phyloP scores from a whole-genome alignment of 345 rosid species.

The Raphanus sativus region DNA sequence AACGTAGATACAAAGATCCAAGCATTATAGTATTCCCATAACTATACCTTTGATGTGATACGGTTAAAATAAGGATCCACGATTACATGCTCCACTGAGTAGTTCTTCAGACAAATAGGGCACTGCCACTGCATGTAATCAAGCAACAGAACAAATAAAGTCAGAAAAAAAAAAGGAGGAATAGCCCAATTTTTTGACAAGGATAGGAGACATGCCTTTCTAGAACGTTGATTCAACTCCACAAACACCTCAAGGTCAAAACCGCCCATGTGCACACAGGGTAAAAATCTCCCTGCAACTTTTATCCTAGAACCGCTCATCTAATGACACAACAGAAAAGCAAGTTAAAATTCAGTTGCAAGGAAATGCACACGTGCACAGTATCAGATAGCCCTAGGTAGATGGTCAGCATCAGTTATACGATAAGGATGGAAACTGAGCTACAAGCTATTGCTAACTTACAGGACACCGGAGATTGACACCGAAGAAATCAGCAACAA shows the following conservation, averaged over 20 bases:
- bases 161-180: constrained; percentile 25
- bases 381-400: not conserved
- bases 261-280: constrained; percentile 96
- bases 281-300: constrained; percentile 92
- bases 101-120: constrained; percentile 89
- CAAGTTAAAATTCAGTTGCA: constrained; percentile 2
- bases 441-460: constrained; percentile 41
- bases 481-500: constrained; percentile 81
- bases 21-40: constrained; percentile 3
- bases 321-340: constrained; percentile 42
- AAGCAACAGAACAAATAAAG: constrained; percentile 23
- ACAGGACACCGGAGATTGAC: constrained; percentile 98
- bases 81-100: constrained; percentile 76
- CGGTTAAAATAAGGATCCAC: constrained; percentile 93
- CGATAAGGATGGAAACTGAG: constrained; percentile 6
- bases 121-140: constrained; percentile 88
- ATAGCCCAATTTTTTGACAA: not conserved
- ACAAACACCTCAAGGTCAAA: constrained; percentile 96
- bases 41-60: constrained; percentile 69
- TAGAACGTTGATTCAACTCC: constrained; percentile 93
- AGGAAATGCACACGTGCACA: not conserved
- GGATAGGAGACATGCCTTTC: constrained; percentile 66
- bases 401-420: constrained; percentile 2
- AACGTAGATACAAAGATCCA: not conserved
- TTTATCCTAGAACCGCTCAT: constrained; percentile 98